Base-by-base conservation (phyloP, 371 early-diverging fungal species). In the Actinomortierella ambigua region DNA sequence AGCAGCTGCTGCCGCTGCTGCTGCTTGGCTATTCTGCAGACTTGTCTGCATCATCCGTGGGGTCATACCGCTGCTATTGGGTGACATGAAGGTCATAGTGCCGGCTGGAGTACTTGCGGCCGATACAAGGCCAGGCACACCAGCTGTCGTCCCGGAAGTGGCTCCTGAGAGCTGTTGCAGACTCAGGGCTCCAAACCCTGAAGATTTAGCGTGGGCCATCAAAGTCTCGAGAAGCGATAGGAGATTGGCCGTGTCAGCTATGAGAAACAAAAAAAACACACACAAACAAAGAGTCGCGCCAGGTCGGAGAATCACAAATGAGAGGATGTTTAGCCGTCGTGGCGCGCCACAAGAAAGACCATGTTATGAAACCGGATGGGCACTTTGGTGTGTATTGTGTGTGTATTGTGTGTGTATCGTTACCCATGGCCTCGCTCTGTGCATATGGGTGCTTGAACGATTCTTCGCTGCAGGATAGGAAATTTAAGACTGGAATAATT, bases 401-500 rank as follows among this genome's bases (percentile, higher is more conserved):
- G n/a, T n/a, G n/a, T n/a, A n/a, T 48, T 2, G 24, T 11, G 8
- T 22, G 20, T 18, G 14, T 4, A 2, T 26, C 0, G 28, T 56
- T 68, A 68, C 69, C 56, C 28, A 65, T 61, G 18, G 71, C 71
- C 39, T 71, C 71, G n/a, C 65, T 61, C 49, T 71, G 71, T 3
- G 71, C 23, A 44, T 65, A 71, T 29, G 71, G 66, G 24, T 71
- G 71, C 43, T 65, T 71, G 63, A 71, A 71, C 5, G 71, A 71
- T 50, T 71, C 71, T 56, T 71, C 71, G 44, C 71, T 71, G 18
- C 20, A 50, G 9, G 23, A 40, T 17, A n/a, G 42, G 34, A 29
- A 34, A 18, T 3, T 13, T 15, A 51, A 3, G 27, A 15, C 15
- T 15, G 11, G 3, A 50, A 26, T 50, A 5, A 50, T 26, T 22